Evolutionary conservation across 1,284 basidiomycete genomes (phyloP).

Genomic region (Tetrapyrgos nigripes): DNA sequence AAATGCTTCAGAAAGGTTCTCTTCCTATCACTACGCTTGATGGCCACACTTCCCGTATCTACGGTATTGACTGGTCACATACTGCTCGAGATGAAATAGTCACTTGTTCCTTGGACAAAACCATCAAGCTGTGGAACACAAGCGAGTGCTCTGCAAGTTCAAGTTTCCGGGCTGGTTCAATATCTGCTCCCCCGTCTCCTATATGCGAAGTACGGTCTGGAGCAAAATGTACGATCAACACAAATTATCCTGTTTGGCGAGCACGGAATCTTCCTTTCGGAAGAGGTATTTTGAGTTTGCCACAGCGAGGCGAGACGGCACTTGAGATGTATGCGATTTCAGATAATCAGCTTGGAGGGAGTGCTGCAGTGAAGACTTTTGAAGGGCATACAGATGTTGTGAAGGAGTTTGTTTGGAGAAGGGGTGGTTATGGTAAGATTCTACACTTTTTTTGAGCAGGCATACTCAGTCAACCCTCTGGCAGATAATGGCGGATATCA

Average conservation of each 20-base stretch:
- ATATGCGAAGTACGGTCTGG: slow-evolving; percentile 31
- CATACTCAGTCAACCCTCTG: not conserved
- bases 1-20: slow-evolving; percentile 77
- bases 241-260: slow-evolving; percentile 92
- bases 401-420: slow-evolving; percentile 98
- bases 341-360: slow-evolving; percentile 17
- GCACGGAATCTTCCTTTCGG: slow-evolving; percentile 95
- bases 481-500: slow-evolving; percentile 82
- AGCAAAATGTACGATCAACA: slow-evolving; percentile 70
- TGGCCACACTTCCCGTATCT: slow-evolving; percentile 90
- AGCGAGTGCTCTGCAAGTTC: slow-evolving; percentile 29
- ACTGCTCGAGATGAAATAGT: slow-evolving; percentile 77
- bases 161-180: not conserved
- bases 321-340: slow-evolving; percentile 83
- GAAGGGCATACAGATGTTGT: slow-evolving; percentile 94
- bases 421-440: slow-evolving; percentile 58
- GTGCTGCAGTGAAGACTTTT: slow-evolving; percentile 73
- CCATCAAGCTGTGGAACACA: slow-evolving; percentile 87
- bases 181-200: not conserved
- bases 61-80: slow-evolving; percentile 95
- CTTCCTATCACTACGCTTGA: slow-evolving; percentile 78
- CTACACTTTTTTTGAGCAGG: not conserved
- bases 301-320: slow-evolving; percentile 87
- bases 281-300: slow-evolving; percentile 85
- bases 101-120: slow-evolving; percentile 92